phyloP scores from a whole-genome alignment of 768 basidiomycete species.

The Collybia sp. region DNA sequence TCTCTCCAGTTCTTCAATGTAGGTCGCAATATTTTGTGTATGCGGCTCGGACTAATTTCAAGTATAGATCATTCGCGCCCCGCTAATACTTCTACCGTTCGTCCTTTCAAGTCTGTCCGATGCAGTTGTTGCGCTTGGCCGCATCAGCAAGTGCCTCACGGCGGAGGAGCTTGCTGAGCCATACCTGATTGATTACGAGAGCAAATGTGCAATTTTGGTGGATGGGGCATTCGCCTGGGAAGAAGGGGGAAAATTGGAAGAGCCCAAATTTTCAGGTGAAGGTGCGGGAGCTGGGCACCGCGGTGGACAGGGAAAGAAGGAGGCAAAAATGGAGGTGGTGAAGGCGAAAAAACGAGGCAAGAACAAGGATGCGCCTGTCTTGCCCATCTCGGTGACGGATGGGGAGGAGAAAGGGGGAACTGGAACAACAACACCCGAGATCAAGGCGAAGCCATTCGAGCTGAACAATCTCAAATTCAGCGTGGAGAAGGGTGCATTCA shows the following conservation, averaged over 20 bases:
- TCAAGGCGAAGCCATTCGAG: conserved; percentile 41
- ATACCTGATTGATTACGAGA: conserved; percentile 35
- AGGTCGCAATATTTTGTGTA: conserved; percentile 5
- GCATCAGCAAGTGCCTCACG: conserved; percentile 43
- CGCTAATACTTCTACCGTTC: conserved; percentile 53
- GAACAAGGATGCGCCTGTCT: conserved; percentile 6
- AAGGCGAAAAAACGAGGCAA: conserved; percentile 11
- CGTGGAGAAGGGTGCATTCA: conserved; percentile 52
- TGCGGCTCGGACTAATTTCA: neutral
- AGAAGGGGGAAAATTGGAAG: conserved; percentile 18
- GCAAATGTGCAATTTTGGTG: conserved; percentile 35
- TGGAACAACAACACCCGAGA: conserved; percentile 22
- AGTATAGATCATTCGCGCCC: conserved; percentile 48
- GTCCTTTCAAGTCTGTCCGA: conserved; percentile 44
- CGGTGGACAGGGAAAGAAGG: conserved; percentile 8
- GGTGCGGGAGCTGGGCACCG: conserved; percentile 11
- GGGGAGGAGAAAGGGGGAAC: conserved; percentile 1
- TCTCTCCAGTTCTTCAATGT: conserved; percentile 59
- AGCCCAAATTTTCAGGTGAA: conserved; percentile 4
- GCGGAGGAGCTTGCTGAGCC: conserved; percentile 51
- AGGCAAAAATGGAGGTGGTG: conserved; percentile 8
- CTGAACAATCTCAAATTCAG: conserved; percentile 40
- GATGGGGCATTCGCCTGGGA: conserved; percentile 55
- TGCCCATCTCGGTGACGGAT: conserved; percentile 14
- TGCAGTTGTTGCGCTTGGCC: conserved; percentile 42